Conservation (phyloP, 2,329 filamentous ascomycete species). For the Ophiostoma novo-ulmi region DNA sequence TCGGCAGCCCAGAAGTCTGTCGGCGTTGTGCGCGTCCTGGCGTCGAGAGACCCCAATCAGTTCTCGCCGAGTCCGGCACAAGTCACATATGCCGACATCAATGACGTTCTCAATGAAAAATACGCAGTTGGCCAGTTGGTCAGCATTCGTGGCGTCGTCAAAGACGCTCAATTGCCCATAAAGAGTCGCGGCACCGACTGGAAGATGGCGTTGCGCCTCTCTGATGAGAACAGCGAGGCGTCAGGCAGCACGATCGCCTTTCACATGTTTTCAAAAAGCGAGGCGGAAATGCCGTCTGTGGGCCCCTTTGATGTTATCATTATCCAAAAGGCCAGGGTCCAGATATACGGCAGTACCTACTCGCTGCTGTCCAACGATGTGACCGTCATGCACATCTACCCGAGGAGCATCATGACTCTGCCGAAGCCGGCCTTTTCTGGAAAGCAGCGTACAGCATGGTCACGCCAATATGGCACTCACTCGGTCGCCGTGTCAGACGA, state of each 20-base stretch:
- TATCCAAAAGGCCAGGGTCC: background rate
- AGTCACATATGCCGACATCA: background rate
- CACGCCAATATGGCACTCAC: too few species aligned
- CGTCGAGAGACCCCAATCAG: background rate
- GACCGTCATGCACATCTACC: constrained; percentile 45
- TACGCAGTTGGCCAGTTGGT: background rate
- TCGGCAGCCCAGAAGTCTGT: background rate
- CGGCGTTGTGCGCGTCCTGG: background rate
- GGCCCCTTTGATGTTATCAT: background rate
- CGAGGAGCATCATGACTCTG: background rate
- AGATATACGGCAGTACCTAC: background rate
- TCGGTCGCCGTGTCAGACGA: background rate
- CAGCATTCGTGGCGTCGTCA: background rate
- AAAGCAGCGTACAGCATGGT: background rate
- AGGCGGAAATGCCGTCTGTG: background rate
- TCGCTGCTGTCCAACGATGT: background rate
- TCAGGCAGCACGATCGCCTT: background rate
- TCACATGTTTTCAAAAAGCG: background rate
- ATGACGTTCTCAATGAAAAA: background rate
- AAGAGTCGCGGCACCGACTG: background rate
- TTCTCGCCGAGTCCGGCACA: background rate
- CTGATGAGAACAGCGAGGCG: background rate
- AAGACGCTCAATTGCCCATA: background rate
- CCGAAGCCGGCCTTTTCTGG: background rate
- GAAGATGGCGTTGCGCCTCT: background rate